Conservation (phyloP, 2,329 filamentous ascomycete species). For the Pestalotiopsis sp. region DNA sequence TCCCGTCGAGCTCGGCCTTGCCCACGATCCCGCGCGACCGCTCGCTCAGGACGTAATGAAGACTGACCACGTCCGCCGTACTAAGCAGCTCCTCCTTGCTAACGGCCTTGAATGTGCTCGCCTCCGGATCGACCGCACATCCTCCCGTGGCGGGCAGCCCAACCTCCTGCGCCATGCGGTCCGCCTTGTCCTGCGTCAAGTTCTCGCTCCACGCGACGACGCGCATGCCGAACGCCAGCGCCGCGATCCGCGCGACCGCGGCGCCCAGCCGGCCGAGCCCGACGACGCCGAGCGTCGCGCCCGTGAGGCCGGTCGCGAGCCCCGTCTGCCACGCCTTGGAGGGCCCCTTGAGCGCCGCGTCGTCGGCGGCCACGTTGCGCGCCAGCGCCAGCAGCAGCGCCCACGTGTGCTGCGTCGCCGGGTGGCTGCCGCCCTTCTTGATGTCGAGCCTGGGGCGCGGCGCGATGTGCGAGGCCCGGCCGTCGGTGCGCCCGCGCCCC, state of each 20-base stretch:
- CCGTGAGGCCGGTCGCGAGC: conserved; percentile 57
- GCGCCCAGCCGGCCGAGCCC: conserved; percentile 66
- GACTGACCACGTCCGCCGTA: conserved; percentile 64
- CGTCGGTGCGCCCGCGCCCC: conserved; percentile 32
- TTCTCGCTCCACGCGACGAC: conserved; percentile 67
- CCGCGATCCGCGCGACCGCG: conserved; percentile 59
- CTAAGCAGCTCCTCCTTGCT: conserved; percentile 65
- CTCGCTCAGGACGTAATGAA: conserved; percentile 70
- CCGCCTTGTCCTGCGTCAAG: conserved; percentile 64
- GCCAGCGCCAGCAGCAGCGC: conserved; percentile 60
- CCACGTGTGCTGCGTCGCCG: conserved; percentile 59
- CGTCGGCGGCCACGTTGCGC: conserved; percentile 60
- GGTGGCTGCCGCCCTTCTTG: conserved; percentile 38
- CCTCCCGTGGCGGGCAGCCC: conserved; percentile 43
- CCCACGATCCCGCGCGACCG: conserved; percentile 64
- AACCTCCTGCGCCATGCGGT: conserved; percentile 52
- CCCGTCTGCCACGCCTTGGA: conserved; percentile 59
- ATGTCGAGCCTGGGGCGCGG: conserved; percentile 24
- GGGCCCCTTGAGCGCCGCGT: conserved; percentile 53
- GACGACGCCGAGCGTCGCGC: conserved; percentile 61
- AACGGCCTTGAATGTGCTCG: conserved; percentile 57
- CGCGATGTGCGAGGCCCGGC: conserved; percentile 1
- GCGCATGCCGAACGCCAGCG: conserved; percentile 65
- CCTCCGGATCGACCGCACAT: conserved; percentile 16
- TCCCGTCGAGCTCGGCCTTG: conserved; percentile 54